A percentile compares a stretch with the other conserved stretches of the same genome.
Evolutionary conservation across 352 stramenopile genomes (phyloP).

Genomic region (Phytophthora aleatoria): DNA sequence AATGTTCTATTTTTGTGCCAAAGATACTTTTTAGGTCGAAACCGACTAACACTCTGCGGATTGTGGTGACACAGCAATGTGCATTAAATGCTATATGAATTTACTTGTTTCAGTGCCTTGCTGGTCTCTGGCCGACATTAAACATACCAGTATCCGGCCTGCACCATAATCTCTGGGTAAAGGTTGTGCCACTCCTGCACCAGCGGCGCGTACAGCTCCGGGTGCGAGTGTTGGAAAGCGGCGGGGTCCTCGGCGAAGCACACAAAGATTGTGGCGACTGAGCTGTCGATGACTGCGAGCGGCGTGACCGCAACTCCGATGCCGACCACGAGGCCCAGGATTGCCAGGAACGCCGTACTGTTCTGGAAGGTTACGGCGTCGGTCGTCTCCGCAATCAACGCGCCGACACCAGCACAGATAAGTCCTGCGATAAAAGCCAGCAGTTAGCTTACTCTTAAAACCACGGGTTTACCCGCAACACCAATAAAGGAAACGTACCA

Average conservation of each 20-base stretch:
- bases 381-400: conserved; percentile 52
- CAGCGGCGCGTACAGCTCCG: conserved; percentile 81
- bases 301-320: conserved; percentile 89
- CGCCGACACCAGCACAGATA: conserved; percentile 69
- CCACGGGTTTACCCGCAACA: neutral
- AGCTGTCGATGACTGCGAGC: conserved; percentile 93
- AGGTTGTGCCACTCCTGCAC: conserved; percentile 89
- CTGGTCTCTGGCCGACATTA: conserved; percentile 21
- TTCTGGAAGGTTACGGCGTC: conserved; percentile 67
- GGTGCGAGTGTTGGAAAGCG: conserved; percentile 81
- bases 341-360: conserved; percentile 71
- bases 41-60: neutral
- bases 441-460: neutral
- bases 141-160: conserved; percentile 82
- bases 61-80: neutral
- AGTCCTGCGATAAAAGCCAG: conserved; percentile 43
- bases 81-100: conserved; percentile 6
- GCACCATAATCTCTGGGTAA: conserved; percentile 90
- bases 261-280: conserved; percentile 96
- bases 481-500: conserved; percentile 41
- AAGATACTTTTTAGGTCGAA: conserved; percentile 8
- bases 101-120: neutral
- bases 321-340: conserved; percentile 91
- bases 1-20: conserved; percentile 7
- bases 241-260: conserved; percentile 94